Evolutionary conservation across 768 basidiomycete genomes (phyloP).

Genomic region (Clathrus columnatus): DNA sequence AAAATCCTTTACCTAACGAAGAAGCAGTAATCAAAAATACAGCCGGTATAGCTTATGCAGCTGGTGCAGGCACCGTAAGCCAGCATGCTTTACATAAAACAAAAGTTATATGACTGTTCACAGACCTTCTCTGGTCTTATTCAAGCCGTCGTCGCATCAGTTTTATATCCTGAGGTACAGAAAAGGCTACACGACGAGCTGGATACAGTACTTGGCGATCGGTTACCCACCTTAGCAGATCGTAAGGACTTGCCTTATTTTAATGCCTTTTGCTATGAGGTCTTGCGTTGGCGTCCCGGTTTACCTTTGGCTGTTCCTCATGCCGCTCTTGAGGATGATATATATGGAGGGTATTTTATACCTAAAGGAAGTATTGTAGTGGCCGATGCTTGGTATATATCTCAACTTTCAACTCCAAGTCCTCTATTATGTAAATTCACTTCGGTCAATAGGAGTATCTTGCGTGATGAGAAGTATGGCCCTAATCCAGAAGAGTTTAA

Average conservation of each 20-base stretch:
- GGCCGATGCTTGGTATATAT: conserved; percentile 4
- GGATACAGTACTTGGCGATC: conserved; percentile 6
- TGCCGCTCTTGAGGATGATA: conserved; percentile 5
- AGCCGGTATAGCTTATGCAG: conserved; percentile 42
- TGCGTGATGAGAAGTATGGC: conserved; percentile 13
- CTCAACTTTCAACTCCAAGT: no score
- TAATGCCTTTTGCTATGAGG: conserved; percentile 3
- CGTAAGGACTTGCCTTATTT: conserved; percentile 5
- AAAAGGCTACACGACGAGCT: not conserved
- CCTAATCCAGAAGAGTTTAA: conserved; percentile 25
- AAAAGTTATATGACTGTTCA: no score
- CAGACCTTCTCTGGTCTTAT: not conserved
- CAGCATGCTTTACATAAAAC: no score
- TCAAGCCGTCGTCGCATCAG: not conserved
- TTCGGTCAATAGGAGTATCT: conserved; percentile 13
- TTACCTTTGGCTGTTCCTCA: conserved; percentile 3
- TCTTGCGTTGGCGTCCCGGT: conserved; percentile 7
- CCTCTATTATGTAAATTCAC: no score
- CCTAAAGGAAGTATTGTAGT: conserved; percentile 1
- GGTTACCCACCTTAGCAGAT: conserved; percentile 5
- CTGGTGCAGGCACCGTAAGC: conserved; percentile 25
- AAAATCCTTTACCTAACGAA: not conserved
- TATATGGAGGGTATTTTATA: conserved; percentile 6
- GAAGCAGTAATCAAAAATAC: conserved; percentile 43
- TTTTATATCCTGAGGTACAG: conserved; percentile 5